These are phyloP conservation scores for Xanthoceras sorbifolium DNA, from an alignment of 345 rosid genomes.

Conservation along the genomic window DNA sequence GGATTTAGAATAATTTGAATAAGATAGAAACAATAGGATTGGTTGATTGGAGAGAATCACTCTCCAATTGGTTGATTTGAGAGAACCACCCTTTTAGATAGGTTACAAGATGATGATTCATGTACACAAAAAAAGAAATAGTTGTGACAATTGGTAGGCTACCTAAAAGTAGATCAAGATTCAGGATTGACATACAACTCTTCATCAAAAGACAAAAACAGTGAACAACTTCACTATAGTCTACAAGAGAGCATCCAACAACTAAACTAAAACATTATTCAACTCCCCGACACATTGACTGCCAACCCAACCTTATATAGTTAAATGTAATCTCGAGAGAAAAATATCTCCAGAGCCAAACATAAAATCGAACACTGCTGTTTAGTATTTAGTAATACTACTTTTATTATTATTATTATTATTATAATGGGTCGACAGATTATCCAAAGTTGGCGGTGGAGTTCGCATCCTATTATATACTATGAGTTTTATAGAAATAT, in stretches of 20 bases:
- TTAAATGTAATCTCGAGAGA: no score
- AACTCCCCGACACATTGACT: slow-evolving; percentile 10
- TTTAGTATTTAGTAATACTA: background rate
- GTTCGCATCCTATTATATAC: no score
- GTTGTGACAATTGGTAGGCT: background rate
- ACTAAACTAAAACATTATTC: background rate
- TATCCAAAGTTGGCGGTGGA: no score
- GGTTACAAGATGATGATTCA: no score
- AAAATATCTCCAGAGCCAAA: background rate
- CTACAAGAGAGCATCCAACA: background rate
- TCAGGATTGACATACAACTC: background rate
- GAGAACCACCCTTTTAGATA: no score
- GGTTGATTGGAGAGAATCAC: no score
- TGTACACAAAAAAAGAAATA: background rate
- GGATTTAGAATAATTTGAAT: no score
- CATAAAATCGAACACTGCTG: background rate
- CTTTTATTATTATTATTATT: background rate
- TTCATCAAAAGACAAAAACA: slow-evolving; percentile 22
- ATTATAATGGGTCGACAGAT: background rate
- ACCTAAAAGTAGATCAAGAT: slow-evolving; percentile 17
- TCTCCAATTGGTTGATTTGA: no score
- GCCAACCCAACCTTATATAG: background rate
- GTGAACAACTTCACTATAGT: slow-evolving; percentile 21
- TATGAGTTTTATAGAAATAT: no score
- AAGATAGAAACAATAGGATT: no score